A percentile compares a stretch with the other conserved stretches of the same genome.
phyloP scores from a whole-genome alignment of 495 filamentous ascomycete species.

The Aspergillus diversus region DNA sequence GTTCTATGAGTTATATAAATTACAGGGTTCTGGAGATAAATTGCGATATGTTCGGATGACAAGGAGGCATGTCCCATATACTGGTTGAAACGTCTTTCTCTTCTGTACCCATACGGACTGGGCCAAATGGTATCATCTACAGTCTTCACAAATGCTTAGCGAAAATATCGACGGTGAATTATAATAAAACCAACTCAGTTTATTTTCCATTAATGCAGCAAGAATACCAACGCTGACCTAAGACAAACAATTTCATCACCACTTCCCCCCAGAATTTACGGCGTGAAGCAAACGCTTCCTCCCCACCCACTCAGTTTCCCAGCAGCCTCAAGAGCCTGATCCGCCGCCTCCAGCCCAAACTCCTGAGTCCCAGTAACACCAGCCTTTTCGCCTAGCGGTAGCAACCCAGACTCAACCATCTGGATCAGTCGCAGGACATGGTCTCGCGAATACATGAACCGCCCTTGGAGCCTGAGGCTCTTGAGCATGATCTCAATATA shows the following conservation, averaged over 20 bases:
- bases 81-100: no score
- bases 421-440: constrained; percentile 7
- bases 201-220: no score
- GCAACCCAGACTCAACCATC: constrained; percentile 11
- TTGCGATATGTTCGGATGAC: no score
- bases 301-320: constrained; percentile 28
- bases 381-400: background rate
- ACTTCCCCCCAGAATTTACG: constrained; percentile 2
- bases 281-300: constrained; percentile 27
- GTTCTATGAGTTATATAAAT: no score
- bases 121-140: no score
- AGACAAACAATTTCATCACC: background rate
- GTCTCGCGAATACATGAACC: constrained; percentile 5
- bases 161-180: no score
- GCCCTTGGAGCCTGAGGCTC: constrained; percentile 11
- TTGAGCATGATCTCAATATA: constrained; percentile 27
- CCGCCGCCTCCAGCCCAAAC: constrained; percentile 28
- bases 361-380: background rate
- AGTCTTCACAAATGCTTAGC: no score
- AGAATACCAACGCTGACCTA: background rate
- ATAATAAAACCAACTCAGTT: no score
- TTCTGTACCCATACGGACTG: no score
- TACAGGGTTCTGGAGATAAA: no score
- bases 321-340: constrained; percentile 26
- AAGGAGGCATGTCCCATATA: no score